Evolutionary conservation across 176 grass and related monocot species (phyloP).

Genomic region (Rhynchospora tenuis): DNA sequence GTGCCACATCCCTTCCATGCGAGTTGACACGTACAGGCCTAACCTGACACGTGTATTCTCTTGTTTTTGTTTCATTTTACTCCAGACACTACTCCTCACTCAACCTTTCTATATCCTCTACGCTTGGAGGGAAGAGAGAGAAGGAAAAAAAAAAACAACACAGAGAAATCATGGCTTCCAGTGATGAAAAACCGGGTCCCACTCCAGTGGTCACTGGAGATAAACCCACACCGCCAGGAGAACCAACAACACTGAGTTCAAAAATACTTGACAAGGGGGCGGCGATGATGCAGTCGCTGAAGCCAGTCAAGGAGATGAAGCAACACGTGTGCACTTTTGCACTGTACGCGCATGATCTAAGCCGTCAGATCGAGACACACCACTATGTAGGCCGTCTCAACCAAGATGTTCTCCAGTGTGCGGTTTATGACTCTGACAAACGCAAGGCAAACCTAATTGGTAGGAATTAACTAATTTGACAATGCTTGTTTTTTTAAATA

Average conservation of each 20-base stretch:
- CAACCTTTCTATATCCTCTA: neutral
- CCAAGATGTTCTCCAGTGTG: conserved; percentile 81
- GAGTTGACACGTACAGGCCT: conserved; percentile 35
- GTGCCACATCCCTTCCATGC: conserved; percentile 40
- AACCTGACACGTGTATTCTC: conserved; percentile 14
- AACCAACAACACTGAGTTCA: conserved; percentile 26
- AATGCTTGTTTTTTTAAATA: neutral
- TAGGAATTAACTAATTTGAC: neutral
- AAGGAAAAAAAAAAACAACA: neutral
- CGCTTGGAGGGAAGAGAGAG: neutral
- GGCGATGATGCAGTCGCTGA: conserved; percentile 56
- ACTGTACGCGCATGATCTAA: conserved; percentile 58
- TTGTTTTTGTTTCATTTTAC: neutral
- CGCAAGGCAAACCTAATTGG: conserved; percentile 48
- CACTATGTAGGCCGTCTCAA: conserved; percentile 57
- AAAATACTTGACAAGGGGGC: conserved; percentile 64
- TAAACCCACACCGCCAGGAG: conserved; percentile 28
- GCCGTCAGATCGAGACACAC: conserved; percentile 77
- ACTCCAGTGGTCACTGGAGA: conserved; percentile 12
- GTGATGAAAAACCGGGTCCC: conserved; percentile 35
- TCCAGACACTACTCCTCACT: neutral
- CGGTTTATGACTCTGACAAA: conserved; percentile 65
- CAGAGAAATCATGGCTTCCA: conserved; percentile 48
- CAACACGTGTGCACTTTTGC: conserved; percentile 85
- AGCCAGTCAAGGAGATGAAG: conserved; percentile 64